Evolutionary conservation across 2,329 filamentous ascomycete species (phyloP), one percentile per base, ranked within the genome.

Genomic region (Aspergillus thermomutatus): DNA sequence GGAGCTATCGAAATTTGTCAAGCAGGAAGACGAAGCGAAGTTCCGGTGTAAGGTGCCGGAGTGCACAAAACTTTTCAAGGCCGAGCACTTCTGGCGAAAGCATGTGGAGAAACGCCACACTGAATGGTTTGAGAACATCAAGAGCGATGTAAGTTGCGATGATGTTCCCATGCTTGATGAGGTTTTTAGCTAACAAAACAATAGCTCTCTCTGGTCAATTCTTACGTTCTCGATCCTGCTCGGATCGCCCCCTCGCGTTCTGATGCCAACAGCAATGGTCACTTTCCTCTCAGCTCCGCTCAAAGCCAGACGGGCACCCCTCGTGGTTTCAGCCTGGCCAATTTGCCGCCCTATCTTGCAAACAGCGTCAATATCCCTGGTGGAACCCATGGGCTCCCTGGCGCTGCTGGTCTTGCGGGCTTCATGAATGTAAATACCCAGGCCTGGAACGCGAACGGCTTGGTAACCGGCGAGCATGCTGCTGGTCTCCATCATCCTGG

Each of bases 11-110:
- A 96, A 95, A 74, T 90, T 86, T 66, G 91, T 97, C 61, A 97
- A 97, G 78, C 93, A 97, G 75, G 94, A 99, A 73, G 95, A 99
- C 66, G 92, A 97, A 73, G 88, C 93, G 68, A 97, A 97, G 72
- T 99, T 88, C 82, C 87, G 95, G 59, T 99, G 94, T 82, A 96
- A 94, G 74, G 92, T 96, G 3, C 93, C 93, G 1, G 92, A 97
- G 41, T 99, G 94, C 75, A 89, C 89, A 10, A 99, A 99, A 76
- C 80, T 99, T 7, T 99, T 99, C 82, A 97, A 97, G 75, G 94
- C 94, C 57, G 89, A 96, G 46, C 87, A 93, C 66, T 99, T 99
- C 73, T 99, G 95, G 93, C 88, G 87, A 69, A 99, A 99, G 80
- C 94, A 99, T 68, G 88, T 97, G 17, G 93, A 97, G 76, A 99